phyloP scores from a whole-genome alignment of 108 stramenopile genomes.

The Skeletonema menzelii region DNA sequence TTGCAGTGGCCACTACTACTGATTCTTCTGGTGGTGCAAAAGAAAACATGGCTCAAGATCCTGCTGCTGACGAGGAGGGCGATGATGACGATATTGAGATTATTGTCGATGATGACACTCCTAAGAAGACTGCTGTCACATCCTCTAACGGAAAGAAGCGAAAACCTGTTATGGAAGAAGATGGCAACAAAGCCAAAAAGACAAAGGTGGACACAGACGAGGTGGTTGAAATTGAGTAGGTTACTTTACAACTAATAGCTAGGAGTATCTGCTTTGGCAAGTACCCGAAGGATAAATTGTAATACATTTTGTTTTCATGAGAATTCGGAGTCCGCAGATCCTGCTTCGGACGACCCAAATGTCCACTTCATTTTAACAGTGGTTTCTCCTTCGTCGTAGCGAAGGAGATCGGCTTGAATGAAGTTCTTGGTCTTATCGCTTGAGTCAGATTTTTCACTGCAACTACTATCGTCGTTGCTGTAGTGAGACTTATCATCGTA shows the following conservation, averaged over 20 bases:
- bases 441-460: background rate
- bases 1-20: constrained; percentile 1
- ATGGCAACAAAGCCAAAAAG: constrained; percentile 48
- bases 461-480: background rate
- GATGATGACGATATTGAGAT: constrained; percentile 38
- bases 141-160: constrained; percentile 12
- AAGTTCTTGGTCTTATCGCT: background rate
- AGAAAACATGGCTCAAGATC: constrained; percentile 1
- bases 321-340: background rate
- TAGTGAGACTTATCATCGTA: background rate
- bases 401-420: no score
- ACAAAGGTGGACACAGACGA: constrained; percentile 41
- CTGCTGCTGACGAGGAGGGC: background rate
- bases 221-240: constrained; percentile 57
- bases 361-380: background rate
- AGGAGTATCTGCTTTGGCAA: background rate
- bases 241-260: background rate
- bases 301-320: constrained; percentile 2
- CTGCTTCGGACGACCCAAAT: background rate
- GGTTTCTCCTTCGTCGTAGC: background rate
- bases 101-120: constrained; percentile 16
- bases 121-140: constrained; percentile 6
- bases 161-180: constrained; percentile 20
- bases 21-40: background rate
- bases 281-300: background rate